phyloP scores from a whole-genome alignment of 164 flowering plant species.

The Annona squamosa region DNA sequence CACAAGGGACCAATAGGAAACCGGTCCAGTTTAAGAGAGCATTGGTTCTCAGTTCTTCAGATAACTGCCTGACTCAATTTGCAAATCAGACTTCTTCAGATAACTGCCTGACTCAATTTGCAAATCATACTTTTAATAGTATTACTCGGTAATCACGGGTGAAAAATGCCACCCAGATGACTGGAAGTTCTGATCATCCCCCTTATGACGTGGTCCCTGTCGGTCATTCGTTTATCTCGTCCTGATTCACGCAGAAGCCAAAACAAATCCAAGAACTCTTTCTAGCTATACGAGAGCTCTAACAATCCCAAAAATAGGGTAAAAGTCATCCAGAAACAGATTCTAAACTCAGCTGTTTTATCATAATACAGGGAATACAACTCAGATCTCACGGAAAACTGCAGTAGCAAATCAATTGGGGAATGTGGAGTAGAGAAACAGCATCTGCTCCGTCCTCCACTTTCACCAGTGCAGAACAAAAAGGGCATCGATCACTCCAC shows the following conservation, averaged over 20 bases:
- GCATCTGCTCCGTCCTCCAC: conserved; percentile 56
- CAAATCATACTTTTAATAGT: no score
- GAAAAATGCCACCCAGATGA: neutral
- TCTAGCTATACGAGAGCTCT: neutral
- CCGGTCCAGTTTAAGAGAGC: no score
- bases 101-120: no score
- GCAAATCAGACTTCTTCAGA: no score
- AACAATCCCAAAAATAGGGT: neutral
- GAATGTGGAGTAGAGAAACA: conserved; percentile 21
- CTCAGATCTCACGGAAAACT: conserved; percentile 25
- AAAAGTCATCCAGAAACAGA: neutral
- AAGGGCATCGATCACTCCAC: conserved; percentile 19
- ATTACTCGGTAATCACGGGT: no score
- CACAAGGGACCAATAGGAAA: no score
- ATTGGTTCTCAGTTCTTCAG: no score
- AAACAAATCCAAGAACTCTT: neutral
- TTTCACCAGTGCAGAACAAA: conserved; percentile 48
- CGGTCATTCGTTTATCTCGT: neutral
- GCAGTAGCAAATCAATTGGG: conserved; percentile 21
- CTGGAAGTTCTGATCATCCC: neutral
- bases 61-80: no score
- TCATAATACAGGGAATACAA: conserved; percentile 33
- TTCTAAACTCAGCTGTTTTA: neutral
- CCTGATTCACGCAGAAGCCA: neutral
- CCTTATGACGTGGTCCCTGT: neutral